A percentile compares a stretch with the other conserved stretches of the same genome.
These are phyloP conservation scores for Aspergillus calidoustus DNA, from an alignment of 2,329 filamentous ascomycete genomes.

Conservation along the genomic window DNA sequence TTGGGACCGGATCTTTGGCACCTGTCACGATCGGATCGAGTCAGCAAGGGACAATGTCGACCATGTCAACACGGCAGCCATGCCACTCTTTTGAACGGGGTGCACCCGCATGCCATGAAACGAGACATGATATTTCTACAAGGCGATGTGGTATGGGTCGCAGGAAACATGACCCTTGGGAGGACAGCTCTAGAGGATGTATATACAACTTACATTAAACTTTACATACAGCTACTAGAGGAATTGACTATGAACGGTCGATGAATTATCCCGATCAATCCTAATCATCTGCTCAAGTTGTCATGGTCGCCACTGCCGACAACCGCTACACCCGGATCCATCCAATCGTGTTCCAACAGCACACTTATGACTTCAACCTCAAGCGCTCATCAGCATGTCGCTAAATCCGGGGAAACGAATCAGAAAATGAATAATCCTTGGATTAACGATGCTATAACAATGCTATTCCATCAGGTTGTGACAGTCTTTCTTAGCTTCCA, in stretches of 20 bases:
- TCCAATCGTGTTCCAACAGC: not conserved
- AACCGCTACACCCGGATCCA: not conserved
- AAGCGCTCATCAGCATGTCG: not conserved
- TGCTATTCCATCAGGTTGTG: not conserved
- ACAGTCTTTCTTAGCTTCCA: not conserved
- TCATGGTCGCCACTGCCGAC: slow-evolving; percentile 3
- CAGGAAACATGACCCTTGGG: not conserved
- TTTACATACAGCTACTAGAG: not conserved
- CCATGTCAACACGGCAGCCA: slow-evolving; percentile 17
- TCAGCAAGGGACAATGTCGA: slow-evolving; percentile 19
- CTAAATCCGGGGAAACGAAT: slow-evolving; percentile 8
- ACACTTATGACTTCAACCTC: slow-evolving; percentile 12
- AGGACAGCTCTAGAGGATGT: not conserved
- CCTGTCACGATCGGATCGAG: slow-evolving; percentile 21
- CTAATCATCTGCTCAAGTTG: not conserved
- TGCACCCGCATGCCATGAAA: not conserved
- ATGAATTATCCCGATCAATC: not conserved
- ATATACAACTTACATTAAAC: not conserved
- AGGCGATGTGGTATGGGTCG: too few species aligned
- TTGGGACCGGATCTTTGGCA: slow-evolving; percentile 26
- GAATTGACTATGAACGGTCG: not conserved
- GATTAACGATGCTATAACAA: not conserved
- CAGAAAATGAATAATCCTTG: not conserved
- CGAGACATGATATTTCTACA: not conserved
- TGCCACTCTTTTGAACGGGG: slow-evolving; percentile 15